Evolutionary conservation across 352 stramenopile genomes (phyloP).

Genomic region (Pythium periplocum): DNA sequence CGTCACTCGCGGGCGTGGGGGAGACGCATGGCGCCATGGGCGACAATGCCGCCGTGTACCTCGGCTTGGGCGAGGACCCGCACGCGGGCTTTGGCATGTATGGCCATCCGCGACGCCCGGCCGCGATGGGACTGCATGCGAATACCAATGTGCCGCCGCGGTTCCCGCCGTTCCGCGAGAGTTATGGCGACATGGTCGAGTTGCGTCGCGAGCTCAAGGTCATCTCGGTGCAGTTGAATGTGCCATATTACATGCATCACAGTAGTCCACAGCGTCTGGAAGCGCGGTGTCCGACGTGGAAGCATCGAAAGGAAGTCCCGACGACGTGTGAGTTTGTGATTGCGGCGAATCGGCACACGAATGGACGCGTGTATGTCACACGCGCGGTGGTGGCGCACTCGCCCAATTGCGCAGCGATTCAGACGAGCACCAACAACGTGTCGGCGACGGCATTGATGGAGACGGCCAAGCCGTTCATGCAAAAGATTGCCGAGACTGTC

Average conservation of each 20-base stretch:
- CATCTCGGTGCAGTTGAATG: conserved; percentile 59
- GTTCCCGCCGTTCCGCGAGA: conserved; percentile 64
- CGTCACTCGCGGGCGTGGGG: too few species aligned
- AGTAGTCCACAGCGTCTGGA: conserved; percentile 76
- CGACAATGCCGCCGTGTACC: too few species aligned
- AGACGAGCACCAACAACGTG: conserved; percentile 38
- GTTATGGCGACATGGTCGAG: conserved; percentile 71
- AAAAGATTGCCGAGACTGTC: conserved; percentile 40
- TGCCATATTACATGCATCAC: conserved; percentile 80
- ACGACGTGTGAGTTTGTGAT: conserved; percentile 65
- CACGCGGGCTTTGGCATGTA: too few species aligned
- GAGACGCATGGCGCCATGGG: too few species aligned
- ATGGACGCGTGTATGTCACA: conserved; percentile 71
- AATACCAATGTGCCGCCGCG: conserved; percentile 11
- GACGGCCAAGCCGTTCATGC: conserved; percentile 69
- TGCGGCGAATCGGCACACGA: conserved; percentile 69
- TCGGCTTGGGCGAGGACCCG: too few species aligned
- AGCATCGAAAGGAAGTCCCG: conserved; percentile 48
- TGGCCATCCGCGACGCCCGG: too few species aligned
- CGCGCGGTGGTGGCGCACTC: conserved; percentile 46
- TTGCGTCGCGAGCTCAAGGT: conserved; percentile 70
- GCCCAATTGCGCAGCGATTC: conserved; percentile 36
- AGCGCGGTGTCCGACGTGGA: conserved; percentile 71
- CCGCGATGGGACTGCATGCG: too few species aligned
- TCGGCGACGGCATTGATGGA: conserved; percentile 69